Evolutionary conservation across 805 yeast species (phyloP).

Genomic region (Candida methanosorbosa): DNA sequence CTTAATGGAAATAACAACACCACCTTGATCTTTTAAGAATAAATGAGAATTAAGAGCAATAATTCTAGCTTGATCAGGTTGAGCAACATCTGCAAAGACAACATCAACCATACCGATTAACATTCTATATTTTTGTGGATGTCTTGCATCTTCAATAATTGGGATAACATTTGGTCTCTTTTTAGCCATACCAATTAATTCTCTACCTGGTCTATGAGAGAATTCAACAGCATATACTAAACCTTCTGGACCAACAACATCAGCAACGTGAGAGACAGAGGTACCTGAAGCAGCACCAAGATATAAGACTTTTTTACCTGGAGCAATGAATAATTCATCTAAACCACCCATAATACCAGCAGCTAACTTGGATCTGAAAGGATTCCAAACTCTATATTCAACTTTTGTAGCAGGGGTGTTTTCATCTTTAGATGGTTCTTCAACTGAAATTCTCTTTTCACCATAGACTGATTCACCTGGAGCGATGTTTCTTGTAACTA

Average conservation of each 20-base stretch:
- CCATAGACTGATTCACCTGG: slow-evolving; percentile 99
- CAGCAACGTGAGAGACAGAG: slow-evolving; percentile 96
- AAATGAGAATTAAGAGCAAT: slow-evolving; percentile 96
- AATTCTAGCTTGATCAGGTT: slow-evolving; percentile 99
- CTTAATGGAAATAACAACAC: slow-evolving; percentile 97
- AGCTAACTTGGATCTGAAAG: slow-evolving; percentile 98
- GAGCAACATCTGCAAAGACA: slow-evolving; percentile 99
- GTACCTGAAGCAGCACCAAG: slow-evolving; percentile 99
- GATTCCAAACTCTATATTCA: slow-evolving; percentile 99
- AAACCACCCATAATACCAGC: slow-evolving; percentile 99
- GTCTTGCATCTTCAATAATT: slow-evolving; percentile 99
- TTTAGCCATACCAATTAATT: slow-evolving; percentile 98
- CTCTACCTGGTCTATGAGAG: slow-evolving; percentile 99
- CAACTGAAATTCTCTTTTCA: slow-evolving; percentile 91
- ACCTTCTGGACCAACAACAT: slow-evolving; percentile 98
- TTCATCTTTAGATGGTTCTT: slow-evolving; percentile 86
- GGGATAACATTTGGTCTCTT: slow-evolving; percentile 99
- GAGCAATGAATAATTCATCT: slow-evolving; percentile 94
- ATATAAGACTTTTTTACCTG: slow-evolving; percentile 96
- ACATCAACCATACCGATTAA: slow-evolving; percentile 97
- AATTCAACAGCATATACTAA: slow-evolving; percentile 98
- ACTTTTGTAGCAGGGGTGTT: slow-evolving; percentile 86
- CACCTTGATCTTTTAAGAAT: slow-evolving; percentile 97
- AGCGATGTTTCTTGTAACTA: slow-evolving; percentile 92
- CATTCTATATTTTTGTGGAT: slow-evolving; percentile 99